Conservation (phyloP, 1,284 basidiomycete species). For the Amylostereum areolatum region DNA sequence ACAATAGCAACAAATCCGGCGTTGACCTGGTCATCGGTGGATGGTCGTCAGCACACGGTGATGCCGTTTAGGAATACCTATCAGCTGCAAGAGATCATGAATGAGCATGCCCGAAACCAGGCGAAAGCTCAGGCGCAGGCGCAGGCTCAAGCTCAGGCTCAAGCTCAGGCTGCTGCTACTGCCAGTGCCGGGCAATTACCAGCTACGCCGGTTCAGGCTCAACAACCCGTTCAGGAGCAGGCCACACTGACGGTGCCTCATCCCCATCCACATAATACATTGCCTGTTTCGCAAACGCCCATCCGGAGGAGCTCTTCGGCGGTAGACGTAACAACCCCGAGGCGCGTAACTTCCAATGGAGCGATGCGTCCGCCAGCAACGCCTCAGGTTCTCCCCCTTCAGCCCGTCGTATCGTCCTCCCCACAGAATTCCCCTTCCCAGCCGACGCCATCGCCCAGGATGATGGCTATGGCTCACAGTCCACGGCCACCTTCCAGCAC, state of each 20-base stretch:
- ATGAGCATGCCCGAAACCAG: not conserved
- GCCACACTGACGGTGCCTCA: no score
- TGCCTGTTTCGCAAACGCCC: conserved; percentile 36
- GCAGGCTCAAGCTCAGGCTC: not conserved
- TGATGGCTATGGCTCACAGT: no score
- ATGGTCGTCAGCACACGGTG: not conserved
- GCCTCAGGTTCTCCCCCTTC: conserved; percentile 17
- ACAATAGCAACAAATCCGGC: conserved; percentile 39
- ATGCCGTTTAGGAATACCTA: not conserved
- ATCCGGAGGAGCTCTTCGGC: conserved; percentile 32
- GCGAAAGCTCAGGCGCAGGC: not conserved
- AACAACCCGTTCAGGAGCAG: no score
- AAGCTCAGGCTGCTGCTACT: not conserved
- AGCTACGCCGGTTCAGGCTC: no score
- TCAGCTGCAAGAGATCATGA: not conserved
- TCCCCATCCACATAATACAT: no score
- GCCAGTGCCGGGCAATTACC: not conserved
- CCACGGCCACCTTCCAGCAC: no score
- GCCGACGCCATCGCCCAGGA: no score
- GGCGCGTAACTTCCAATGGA: conserved; percentile 52
- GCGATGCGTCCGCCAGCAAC: conserved; percentile 41
- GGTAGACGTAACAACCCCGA: conserved; percentile 28
- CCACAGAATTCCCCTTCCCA: no score
- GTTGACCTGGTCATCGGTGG: conserved; percentile 15
- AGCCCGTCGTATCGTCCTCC: no score